Conservation (phyloP, 768 basidiomycete species). For the Coprinopsis marcescibilis region DNA sequence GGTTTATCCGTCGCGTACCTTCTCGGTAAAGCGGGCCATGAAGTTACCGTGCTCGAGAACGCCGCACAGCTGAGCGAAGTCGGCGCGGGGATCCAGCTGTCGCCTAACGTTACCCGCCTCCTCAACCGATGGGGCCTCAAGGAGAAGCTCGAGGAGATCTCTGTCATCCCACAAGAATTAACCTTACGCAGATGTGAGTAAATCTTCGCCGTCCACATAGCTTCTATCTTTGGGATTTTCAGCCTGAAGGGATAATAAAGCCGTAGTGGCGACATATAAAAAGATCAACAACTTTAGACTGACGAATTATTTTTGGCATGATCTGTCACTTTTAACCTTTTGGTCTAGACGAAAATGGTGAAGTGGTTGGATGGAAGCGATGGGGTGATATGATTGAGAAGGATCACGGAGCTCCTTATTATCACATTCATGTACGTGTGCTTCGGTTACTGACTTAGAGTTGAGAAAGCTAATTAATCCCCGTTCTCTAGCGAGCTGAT, state of each 20-base stretch:
- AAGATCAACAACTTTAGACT: too few relatives aligned
- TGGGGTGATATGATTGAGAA: slow-evolving; percentile 23
- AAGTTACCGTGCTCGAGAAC: slow-evolving; percentile 41
- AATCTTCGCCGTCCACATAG: not conserved
- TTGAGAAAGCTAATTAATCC: too few relatives aligned
- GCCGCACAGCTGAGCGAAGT: slow-evolving; percentile 35
- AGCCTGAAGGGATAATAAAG: too few relatives aligned
- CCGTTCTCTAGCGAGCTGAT: slow-evolving; percentile 41
- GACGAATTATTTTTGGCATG: too few relatives aligned
- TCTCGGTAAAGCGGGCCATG: slow-evolving; percentile 42
- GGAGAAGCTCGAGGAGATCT: slow-evolving; percentile 30
- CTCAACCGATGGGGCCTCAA: slow-evolving; percentile 47
- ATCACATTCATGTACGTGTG: slow-evolving; percentile 28
- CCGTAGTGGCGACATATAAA: too few relatives aligned
- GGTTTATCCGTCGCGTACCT: slow-evolving; percentile 42
- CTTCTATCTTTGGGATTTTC: not conserved
- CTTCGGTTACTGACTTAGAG: too few relatives aligned
- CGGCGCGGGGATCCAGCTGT: slow-evolving; percentile 48
- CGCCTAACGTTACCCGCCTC: slow-evolving; percentile 35
- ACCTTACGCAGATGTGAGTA: slow-evolving; percentile 37
- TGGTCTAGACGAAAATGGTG: slow-evolving; percentile 25
- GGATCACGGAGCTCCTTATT: slow-evolving; percentile 28
- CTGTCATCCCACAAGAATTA: slow-evolving; percentile 33
- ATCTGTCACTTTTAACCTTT: too few relatives aligned
- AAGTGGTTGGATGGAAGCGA: slow-evolving; percentile 23